Percentiles rank a stretch among this genome's conserved stretches.
phyloP scores from a whole-genome alignment of 192 early-diverging fungal genomes.

The Physocladia obscura region DNA sequence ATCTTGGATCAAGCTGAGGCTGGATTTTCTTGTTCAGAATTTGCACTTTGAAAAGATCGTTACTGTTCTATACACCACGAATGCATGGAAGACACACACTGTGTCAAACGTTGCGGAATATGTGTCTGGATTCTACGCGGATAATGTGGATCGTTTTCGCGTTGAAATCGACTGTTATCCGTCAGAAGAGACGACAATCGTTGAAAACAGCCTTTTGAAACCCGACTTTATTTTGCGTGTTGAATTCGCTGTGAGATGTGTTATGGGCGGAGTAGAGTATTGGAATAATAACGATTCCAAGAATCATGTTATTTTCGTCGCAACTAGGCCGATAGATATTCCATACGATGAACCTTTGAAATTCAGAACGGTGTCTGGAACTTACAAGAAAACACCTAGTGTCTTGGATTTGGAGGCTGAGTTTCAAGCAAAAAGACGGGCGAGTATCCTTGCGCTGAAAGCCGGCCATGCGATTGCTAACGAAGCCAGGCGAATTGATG shows the following conservation, averaged over 20 bases:
- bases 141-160: background rate
- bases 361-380: no score
- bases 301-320: no score
- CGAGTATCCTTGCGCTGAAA: background rate
- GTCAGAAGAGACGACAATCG: background rate
- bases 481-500: conserved; percentile 12
- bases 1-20: background rate
- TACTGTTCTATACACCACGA: background rate
- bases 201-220: no score
- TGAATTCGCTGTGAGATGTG: background rate
- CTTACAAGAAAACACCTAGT: background rate
- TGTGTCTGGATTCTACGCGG: background rate
- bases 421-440: background rate
- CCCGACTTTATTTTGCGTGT: background rate
- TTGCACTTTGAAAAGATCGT: background rate
- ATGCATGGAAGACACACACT: background rate
- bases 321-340: no score
- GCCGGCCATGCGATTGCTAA: conserved; percentile 1
- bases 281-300: background rate
- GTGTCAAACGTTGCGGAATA: background rate
- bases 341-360: no score
- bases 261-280: background rate
- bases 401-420: conserved; percentile 1
- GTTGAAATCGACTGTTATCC: background rate
- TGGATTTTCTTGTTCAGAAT: background rate